A percentile compares a stretch with the other conserved stretches of the same genome.
phyloP scores from a whole-genome alignment of 192 early-diverging fungal genomes.

The Chytriomyces hyalinus region DNA sequence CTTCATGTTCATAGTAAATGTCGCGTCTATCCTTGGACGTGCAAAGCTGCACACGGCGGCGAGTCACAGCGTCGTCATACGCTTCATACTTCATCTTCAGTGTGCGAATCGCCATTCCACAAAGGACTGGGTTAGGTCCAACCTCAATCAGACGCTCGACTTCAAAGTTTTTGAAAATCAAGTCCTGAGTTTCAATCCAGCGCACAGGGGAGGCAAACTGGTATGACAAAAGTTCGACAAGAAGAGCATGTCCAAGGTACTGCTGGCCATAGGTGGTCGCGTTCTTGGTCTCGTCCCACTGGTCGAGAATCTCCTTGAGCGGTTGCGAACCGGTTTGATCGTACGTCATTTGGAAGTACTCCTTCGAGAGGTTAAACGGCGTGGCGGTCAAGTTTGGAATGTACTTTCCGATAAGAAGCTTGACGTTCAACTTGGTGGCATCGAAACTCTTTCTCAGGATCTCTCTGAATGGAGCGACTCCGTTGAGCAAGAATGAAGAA shows the following conservation, averaged over 20 bases:
- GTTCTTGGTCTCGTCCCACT: slow-evolving; percentile 75
- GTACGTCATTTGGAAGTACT: slow-evolving; percentile 77
- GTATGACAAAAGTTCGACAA: slow-evolving; percentile 89
- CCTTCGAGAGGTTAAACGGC: slow-evolving; percentile 80
- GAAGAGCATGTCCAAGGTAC: slow-evolving; percentile 80
- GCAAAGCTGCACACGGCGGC: slow-evolving; percentile 85
- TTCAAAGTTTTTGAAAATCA: slow-evolving; percentile 78
- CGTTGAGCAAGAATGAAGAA: slow-evolving; percentile 89
- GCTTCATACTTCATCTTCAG: slow-evolving; percentile 97
- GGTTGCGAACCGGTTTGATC: slow-evolving; percentile 73
- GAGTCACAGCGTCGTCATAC: slow-evolving; percentile 91
- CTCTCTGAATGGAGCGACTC: slow-evolving; percentile 90
- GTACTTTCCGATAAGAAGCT: slow-evolving; percentile 81
- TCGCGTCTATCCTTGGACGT: slow-evolving; percentile 89
- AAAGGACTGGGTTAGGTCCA: slow-evolving; percentile 86
- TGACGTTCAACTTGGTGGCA: slow-evolving; percentile 80
- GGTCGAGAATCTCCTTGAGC: slow-evolving; percentile 76
- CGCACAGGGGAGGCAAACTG: slow-evolving; percentile 93
- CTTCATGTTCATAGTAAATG: slow-evolving; percentile 91
- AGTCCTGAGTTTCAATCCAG: slow-evolving; percentile 94
- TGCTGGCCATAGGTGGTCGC: slow-evolving; percentile 79
- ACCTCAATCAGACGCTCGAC: slow-evolving; percentile 90
- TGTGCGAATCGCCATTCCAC: slow-evolving; percentile 92
- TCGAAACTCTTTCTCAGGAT: slow-evolving; percentile 86
- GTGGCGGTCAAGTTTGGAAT: slow-evolving; percentile 93